Evolutionary conservation across 2,329 filamentous ascomycete species (phyloP).

Genomic region (Neospermospora avenae): DNA sequence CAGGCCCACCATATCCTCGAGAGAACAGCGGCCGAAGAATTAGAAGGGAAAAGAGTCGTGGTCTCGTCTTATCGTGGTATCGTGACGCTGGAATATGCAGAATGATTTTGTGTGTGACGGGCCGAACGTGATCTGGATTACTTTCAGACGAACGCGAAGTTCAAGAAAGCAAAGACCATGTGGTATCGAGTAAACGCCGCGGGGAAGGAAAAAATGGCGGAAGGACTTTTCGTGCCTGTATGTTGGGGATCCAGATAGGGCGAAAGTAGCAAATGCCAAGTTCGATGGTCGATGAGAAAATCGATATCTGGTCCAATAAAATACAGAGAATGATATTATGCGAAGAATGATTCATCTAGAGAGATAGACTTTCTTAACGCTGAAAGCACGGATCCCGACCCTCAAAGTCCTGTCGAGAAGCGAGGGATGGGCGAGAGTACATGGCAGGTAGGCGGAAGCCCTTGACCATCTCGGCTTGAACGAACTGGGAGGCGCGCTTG

Average conservation of each 20-base stretch:
- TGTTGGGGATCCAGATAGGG: slow-evolving; percentile 26
- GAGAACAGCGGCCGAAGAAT: slow-evolving; percentile 14
- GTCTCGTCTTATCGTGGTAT: slow-evolving; percentile 32
- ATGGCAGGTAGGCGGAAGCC: slow-evolving; percentile 48
- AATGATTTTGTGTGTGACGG: slow-evolving; percentile 16
- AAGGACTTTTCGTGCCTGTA: slow-evolving; percentile 23
- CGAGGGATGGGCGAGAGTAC: slow-evolving; percentile 27
- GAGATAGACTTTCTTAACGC: background rate
- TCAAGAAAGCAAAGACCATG: slow-evolving; percentile 13
- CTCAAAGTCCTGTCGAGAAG: slow-evolving; percentile 24
- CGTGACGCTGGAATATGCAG: slow-evolving; percentile 30
- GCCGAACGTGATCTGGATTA: slow-evolving; percentile 1
- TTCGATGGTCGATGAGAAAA: slow-evolving; percentile 23
- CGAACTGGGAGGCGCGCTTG: slow-evolving; percentile 78
- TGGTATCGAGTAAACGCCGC: slow-evolving; percentile 5
- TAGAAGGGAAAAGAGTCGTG: slow-evolving; percentile 27
- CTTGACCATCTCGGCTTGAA: slow-evolving; percentile 68
- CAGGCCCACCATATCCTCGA: background rate
- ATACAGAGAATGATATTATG: slow-evolving; percentile 35
- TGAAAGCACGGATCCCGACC: slow-evolving; percentile 21
- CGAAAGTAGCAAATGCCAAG: slow-evolving; percentile 24
- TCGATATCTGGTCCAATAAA: slow-evolving; percentile 33
- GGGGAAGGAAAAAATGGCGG: background rate
- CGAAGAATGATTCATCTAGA: background rate
- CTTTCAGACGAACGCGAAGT: slow-evolving; percentile 1